phyloP scores from a whole-genome alignment of 2,329 filamentous ascomycete species.

The Verticillium nonalfalfae region DNA sequence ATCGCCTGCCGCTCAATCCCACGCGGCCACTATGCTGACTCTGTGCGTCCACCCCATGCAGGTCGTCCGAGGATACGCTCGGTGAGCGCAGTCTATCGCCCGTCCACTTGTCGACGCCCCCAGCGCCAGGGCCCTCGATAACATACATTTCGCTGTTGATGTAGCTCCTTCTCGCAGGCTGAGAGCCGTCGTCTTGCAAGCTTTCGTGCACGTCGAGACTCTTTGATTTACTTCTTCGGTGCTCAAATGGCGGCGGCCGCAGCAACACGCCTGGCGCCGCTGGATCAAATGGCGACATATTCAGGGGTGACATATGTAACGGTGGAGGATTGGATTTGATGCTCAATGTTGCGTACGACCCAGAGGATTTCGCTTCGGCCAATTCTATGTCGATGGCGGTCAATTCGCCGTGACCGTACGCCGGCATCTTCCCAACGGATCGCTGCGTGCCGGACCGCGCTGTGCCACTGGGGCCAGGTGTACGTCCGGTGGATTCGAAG shows the following conservation, averaged over 20 bases:
- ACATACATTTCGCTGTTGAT: slow-evolving; percentile 28
- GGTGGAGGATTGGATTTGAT: slow-evolving; percentile 1
- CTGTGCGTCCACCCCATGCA: slow-evolving; percentile 14
- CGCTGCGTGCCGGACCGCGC: slow-evolving; percentile 21
- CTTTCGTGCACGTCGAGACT: background rate
- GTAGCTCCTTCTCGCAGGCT: background rate
- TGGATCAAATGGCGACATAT: background rate
- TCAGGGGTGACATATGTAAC: background rate
- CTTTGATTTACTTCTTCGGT: background rate
- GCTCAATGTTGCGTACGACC: background rate
- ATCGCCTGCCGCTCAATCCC: slow-evolving; percentile 4
- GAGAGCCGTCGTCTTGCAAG: background rate
- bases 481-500: slow-evolving; percentile 34
- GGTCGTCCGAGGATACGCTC: slow-evolving; percentile 15
- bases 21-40: slow-evolving; percentile 14
- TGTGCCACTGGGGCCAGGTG: slow-evolving; percentile 20
- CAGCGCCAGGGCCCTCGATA: slow-evolving; percentile 21
- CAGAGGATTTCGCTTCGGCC: background rate
- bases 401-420: slow-evolving; percentile 28
- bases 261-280: background rate
- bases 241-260: background rate
- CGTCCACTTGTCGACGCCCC: slow-evolving; percentile 12
- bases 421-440: slow-evolving; percentile 20
- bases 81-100: slow-evolving; percentile 14
- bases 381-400: slow-evolving; percentile 27